Evolutionary conservation across 2,329 filamentous ascomycete genomes (phyloP).

Genomic region (Trichoderma sp.): DNA sequence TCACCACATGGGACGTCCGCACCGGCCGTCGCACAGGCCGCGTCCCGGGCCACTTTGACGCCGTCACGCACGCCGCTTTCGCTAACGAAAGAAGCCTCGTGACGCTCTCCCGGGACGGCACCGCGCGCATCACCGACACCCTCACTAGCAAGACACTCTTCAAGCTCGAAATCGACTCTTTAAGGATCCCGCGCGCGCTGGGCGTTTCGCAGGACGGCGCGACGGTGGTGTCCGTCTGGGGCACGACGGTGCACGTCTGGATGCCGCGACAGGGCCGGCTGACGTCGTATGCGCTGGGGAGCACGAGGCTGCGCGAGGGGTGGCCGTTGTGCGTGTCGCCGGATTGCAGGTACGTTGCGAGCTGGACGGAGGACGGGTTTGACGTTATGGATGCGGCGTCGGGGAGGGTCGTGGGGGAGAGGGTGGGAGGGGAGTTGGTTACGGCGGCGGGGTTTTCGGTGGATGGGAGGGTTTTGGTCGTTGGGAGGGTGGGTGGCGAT

Average conservation of each 20-base stretch:
- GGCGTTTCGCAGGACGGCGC: constrained; percentile 41
- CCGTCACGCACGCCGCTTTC: constrained; percentile 45
- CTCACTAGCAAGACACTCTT: constrained; percentile 41
- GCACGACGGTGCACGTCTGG: constrained; percentile 45
- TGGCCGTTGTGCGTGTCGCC: constrained; percentile 47
- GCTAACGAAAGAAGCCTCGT: constrained; percentile 35
- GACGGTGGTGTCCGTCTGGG: constrained; percentile 46
- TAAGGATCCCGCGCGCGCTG: constrained; percentile 38
- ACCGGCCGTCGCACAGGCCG: constrained; percentile 37
- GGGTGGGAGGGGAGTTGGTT: constrained; percentile 35
- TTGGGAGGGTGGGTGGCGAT: constrained; percentile 42
- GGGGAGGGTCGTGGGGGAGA: constrained; percentile 39
- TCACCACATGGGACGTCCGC: constrained; percentile 42
- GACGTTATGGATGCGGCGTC: constrained; percentile 46
- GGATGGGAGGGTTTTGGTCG: constrained; percentile 37
- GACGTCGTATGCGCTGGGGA: constrained; percentile 42
- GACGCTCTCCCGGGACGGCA: constrained; percentile 44
- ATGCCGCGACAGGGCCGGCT: constrained; percentile 39
- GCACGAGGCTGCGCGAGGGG: constrained; percentile 42
- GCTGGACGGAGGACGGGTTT: constrained; percentile 47
- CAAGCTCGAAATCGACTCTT: constrained; percentile 41
- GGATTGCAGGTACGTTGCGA: constrained; percentile 44
- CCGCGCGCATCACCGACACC: constrained; percentile 42
- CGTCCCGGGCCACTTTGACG: constrained; percentile 43
- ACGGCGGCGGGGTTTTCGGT: constrained; percentile 44